A percentile compares a stretch with the other conserved stretches of the same genome.
phyloP scores from a whole-genome alignment of 2,329 filamentous ascomycete species.

The Calonectria pseudoreteaudii region DNA sequence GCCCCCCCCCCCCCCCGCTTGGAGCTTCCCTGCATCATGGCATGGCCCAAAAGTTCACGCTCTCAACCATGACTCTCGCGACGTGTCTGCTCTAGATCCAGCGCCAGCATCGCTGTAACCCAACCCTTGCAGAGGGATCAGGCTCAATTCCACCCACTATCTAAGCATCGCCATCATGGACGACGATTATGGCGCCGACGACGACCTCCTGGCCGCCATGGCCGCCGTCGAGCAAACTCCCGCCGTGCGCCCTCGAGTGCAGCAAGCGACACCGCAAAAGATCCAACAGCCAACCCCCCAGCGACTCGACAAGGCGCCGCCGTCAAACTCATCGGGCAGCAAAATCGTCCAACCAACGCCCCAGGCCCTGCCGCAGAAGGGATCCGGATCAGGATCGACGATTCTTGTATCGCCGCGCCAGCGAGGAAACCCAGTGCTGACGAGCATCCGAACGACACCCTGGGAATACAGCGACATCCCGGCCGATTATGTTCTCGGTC shows the following conservation, averaged over 20 bases:
- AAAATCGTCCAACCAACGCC: conserved; percentile 89
- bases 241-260: conserved; percentile 42
- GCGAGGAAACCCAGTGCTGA: conserved; percentile 93
- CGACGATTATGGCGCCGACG: conserved; percentile 69
- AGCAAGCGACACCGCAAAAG: conserved; percentile 56
- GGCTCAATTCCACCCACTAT: background rate
- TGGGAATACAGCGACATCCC: conserved; percentile 99
- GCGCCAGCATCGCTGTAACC: background rate
- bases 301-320: conserved; percentile 63
- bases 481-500: conserved; percentile 89
- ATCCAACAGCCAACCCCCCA: conserved; percentile 65
- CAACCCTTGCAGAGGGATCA: background rate
- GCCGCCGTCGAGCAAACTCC: conserved; percentile 58
- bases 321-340: conserved; percentile 52
- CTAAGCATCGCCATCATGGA: conserved; percentile 51
- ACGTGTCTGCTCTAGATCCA: background rate
- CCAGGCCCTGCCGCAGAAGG: conserved; percentile 77
- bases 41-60: conserved; percentile 16
- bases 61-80: background rate
- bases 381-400: conserved; percentile 70
- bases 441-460: conserved; percentile 81
- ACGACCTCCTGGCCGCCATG: conserved; percentile 67
- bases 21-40: background rate
- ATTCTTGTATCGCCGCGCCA: conserved; percentile 93
- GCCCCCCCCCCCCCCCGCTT: too few species aligned